Conservation (phyloP, 352 stramenopile species). For the Phytopythium helicoides region DNA sequence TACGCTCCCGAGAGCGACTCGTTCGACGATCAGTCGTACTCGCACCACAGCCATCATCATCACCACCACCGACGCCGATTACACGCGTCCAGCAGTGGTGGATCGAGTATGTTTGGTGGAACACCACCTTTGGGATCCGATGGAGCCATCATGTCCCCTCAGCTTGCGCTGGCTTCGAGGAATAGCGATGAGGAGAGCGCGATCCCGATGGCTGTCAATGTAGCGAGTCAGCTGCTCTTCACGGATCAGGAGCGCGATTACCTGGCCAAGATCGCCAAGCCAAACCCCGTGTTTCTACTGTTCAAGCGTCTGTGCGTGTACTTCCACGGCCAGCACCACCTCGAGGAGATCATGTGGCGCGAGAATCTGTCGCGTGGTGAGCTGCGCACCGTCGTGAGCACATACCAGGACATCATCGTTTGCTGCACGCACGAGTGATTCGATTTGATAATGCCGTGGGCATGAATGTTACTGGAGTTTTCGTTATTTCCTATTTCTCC, state of each 20-base stretch:
- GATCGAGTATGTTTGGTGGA: conserved; percentile 18
- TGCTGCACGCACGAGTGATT: conserved; percentile 74
- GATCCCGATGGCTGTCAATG: conserved; percentile 29
- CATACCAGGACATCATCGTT: conserved; percentile 85
- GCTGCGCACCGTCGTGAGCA: conserved; percentile 74
- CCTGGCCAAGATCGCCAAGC: conserved; percentile 77
- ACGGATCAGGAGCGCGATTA: conserved; percentile 71
- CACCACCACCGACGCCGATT: conserved; percentile 18
- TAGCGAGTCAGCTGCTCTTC: conserved; percentile 43
- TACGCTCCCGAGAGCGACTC: conserved; percentile 38
- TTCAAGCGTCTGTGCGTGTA: conserved; percentile 84
- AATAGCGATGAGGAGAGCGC: conserved; percentile 12
- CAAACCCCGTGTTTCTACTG: conserved; percentile 72
- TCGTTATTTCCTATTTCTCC: background rate
- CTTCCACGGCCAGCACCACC: conserved; percentile 83
- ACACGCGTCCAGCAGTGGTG: conserved; percentile 18
- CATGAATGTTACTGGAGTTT: too few species aligned
- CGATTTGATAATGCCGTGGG: background rate
- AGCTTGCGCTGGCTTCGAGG: background rate
- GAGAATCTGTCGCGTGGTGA: conserved; percentile 83
- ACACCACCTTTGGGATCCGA: conserved; percentile 13
- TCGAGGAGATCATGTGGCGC: conserved; percentile 90
- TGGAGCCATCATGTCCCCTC: background rate
- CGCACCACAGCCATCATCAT: conserved; percentile 3
- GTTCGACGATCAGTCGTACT: conserved; percentile 25